Conservation (phyloP, 2,329 filamentous ascomycete species). For the Cryphonectria parasitica region DNA sequence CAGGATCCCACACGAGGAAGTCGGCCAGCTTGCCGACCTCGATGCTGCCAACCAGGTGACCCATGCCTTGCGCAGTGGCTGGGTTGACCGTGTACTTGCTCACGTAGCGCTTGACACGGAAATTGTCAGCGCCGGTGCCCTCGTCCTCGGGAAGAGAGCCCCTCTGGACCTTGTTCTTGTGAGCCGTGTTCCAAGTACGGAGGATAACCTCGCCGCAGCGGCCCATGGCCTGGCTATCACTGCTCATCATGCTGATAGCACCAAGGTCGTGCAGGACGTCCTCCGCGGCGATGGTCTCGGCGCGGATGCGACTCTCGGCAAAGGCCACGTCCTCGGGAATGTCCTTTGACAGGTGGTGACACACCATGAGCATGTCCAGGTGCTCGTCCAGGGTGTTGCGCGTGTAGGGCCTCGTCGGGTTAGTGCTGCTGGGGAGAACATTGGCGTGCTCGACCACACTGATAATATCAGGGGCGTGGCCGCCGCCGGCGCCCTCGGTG, state of each 20-base stretch:
- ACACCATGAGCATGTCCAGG: conserved; percentile 98
- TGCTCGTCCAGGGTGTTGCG: conserved; percentile 94
- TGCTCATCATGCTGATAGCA: conserved; percentile 97
- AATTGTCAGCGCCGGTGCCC: conserved; percentile 82
- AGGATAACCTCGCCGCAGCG: conserved; percentile 92
- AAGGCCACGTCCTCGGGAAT: conserved; percentile 97
- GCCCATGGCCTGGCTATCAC: conserved; percentile 95
- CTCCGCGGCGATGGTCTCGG: conserved; percentile 95
- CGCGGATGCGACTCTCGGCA: conserved; percentile 89
- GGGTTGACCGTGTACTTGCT: conserved; percentile 98
- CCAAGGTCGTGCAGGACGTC: conserved; percentile 94
- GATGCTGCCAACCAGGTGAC: conserved; percentile 81
- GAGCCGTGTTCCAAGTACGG: conserved; percentile 94
- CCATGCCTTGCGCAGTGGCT: conserved; percentile 87
- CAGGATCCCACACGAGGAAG: conserved; percentile 83
- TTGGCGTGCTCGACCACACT: conserved; percentile 86
- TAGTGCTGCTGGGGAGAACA: conserved; percentile 88
- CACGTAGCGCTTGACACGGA: conserved; percentile 88
- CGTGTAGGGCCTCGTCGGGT: conserved; percentile 89
- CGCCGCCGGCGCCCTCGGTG: conserved; percentile 92
- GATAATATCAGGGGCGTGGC: conserved; percentile 96
- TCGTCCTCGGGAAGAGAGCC: conserved; percentile 77
- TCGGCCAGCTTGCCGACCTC: conserved; percentile 92
- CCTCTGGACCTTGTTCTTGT: conserved; percentile 92
- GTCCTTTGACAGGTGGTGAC: conserved; percentile 89